Conservation (phyloP, 225 moss, liverwort and hornwort genomes). For the Marchantia polymorpha region DNA sequence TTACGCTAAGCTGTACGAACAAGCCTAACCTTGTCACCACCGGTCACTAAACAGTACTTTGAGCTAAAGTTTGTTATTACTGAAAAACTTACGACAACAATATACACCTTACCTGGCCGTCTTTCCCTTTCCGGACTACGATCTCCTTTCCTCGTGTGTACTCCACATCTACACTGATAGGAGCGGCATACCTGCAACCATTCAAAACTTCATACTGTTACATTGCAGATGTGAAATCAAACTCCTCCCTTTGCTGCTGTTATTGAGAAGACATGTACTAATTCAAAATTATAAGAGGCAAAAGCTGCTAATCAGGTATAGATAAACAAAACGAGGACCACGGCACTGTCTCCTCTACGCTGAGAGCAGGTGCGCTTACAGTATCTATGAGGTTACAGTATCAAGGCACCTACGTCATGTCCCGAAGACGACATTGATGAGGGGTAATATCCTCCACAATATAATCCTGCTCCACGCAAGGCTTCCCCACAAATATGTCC, state of each 20-base stretch:
- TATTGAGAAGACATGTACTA: too few relatives aligned
- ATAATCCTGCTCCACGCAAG: slow-evolving; percentile 96
- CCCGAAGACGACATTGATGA: slow-evolving; percentile 93
- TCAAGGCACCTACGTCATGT: slow-evolving; percentile 76
- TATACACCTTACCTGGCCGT: slow-evolving; percentile 54
- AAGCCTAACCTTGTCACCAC: background rate
- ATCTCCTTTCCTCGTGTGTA: slow-evolving; percentile 98
- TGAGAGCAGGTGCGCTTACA: background rate
- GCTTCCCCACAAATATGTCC: slow-evolving; percentile 97
- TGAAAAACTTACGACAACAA: background rate
- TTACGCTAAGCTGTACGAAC: background rate
- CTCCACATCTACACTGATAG: slow-evolving; percentile 96
- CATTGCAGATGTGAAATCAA: background rate
- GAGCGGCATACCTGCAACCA: slow-evolving; percentile 78
- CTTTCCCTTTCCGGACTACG: slow-evolving; percentile 91
- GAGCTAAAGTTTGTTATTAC: too few relatives aligned
- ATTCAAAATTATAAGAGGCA: background rate
- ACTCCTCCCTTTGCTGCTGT: background rate
- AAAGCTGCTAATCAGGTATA: too few relatives aligned
- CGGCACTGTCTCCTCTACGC: background rate
- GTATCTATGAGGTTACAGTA: background rate
- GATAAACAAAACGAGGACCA: background rate
- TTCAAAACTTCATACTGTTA: too few relatives aligned
- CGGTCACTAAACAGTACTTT: background rate
- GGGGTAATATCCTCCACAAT: slow-evolving; percentile 94